Conservation (phyloP, 2,329 filamentous ascomycete species). For the Stachybotrys chlorohalonatus region DNA sequence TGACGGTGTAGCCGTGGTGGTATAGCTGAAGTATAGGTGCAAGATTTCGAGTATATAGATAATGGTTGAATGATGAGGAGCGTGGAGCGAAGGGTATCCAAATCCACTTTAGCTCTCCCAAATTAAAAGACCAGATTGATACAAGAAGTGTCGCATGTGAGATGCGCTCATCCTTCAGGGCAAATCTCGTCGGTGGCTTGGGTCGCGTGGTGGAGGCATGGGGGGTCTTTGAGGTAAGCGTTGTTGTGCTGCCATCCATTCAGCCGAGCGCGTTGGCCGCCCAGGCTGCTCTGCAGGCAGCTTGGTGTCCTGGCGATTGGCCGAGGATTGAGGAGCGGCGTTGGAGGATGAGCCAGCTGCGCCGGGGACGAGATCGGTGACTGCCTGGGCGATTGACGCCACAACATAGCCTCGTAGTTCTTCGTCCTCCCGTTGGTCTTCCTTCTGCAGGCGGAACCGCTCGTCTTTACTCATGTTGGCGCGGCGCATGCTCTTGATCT, state of each 20-base stretch:
- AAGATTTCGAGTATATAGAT: not conserved
- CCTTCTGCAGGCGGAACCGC: conserved; percentile 70
- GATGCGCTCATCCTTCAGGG: conserved; percentile 15
- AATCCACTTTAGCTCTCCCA: no score
- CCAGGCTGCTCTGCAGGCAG: conserved; percentile 50
- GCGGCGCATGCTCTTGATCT: conserved; percentile 79
- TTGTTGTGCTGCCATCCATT: conserved; percentile 42
- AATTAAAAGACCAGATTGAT: no score
- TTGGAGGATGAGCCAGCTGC: conserved; percentile 18
- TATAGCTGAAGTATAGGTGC: not conserved
- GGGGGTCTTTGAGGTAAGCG: conserved; percentile 28
- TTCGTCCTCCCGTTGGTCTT: conserved; percentile 66
- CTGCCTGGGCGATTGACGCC: conserved; percentile 62
- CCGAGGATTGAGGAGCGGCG: conserved; percentile 6
- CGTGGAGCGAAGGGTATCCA: not conserved
- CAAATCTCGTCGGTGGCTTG: conserved; percentile 28
- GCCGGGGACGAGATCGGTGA: conserved; percentile 57
- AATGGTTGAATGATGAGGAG: not conserved
- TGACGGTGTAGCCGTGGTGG: conserved; percentile 10
- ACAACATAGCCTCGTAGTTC: conserved; percentile 69
- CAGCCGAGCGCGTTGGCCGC: conserved; percentile 39
- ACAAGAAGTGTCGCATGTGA: conserved; percentile 9
- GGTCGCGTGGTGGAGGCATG: conserved; percentile 36
- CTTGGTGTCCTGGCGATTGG: conserved; percentile 46
- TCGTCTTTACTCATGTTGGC: conserved; percentile 80